Percentiles rank a stretch among this genome's conserved stretches.
Evolutionary conservation across 768 basidiomycete genomes (phyloP).

Genomic region (Ramaria sp.): DNA sequence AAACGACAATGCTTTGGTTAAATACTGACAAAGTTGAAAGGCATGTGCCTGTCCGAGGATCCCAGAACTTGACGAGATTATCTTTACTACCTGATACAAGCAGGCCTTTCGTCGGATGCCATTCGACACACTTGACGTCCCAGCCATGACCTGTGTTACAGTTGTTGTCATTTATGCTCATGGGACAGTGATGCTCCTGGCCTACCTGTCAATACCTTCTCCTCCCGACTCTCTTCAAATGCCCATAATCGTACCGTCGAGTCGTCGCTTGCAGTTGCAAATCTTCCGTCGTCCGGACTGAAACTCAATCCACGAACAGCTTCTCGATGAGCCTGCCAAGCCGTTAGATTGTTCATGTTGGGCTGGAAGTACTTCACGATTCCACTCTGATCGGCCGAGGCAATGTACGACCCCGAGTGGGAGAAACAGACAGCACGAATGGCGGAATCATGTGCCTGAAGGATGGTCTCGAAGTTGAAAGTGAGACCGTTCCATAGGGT

Average conservation of each 20-base stretch:
- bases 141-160: conserved; percentile 76
- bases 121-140: conserved; percentile 98
- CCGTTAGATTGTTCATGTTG: conserved; percentile 97
- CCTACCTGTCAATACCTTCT: conserved; percentile 75
- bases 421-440: conserved; percentile 87
- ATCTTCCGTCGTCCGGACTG: conserved; percentile 83
- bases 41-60: conserved; percentile 84
- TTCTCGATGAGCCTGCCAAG: conserved; percentile 90
- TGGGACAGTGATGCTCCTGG: background rate
- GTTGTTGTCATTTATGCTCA: background rate
- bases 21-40: conserved; percentile 75
- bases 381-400: conserved; percentile 86
- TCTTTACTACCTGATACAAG: conserved; percentile 95
- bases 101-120: conserved; percentile 96
- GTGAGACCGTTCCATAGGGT: conserved; percentile 98
- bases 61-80: conserved; percentile 99
- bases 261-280: conserved; percentile 94
- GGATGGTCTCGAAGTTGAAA: conserved; percentile 98
- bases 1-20: background rate
- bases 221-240: conserved; percentile 84
- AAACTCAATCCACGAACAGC: conserved; percentile 88
- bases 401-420: conserved; percentile 87
- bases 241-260: conserved; percentile 92
- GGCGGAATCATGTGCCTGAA: conserved; percentile 96
- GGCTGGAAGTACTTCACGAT: conserved; percentile 98